These are phyloP conservation scores for Drosera capensis DNA, from an alignment of 148 eudicot genomes.

Conservation along the genomic window DNA sequence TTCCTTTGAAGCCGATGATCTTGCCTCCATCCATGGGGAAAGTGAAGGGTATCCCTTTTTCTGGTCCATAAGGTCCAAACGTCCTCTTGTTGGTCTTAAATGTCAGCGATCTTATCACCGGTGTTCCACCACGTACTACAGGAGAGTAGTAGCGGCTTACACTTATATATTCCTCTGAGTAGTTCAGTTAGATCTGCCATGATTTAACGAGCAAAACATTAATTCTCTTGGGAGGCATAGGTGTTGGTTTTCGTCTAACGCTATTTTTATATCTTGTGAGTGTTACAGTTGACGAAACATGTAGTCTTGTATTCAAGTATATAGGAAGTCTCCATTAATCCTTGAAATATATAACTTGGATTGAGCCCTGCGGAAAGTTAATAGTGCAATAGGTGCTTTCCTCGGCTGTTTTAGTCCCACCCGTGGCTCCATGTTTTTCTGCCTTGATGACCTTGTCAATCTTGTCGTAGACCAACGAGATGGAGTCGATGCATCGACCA, in stretches of 20 bases:
- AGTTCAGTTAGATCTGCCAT: slow-evolving; percentile 46
- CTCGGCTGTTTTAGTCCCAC: slow-evolving; percentile 29
- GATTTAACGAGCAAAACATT: neutral
- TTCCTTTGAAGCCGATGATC: slow-evolving; percentile 50
- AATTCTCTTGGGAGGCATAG: no score
- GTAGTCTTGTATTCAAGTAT: no score
- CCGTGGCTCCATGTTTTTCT: slow-evolving; percentile 31
- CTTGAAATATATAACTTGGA: no score
- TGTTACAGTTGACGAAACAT: no score
- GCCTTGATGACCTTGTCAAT: slow-evolving; percentile 21
- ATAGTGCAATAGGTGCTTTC: no score
- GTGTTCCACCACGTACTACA: slow-evolving; percentile 40
- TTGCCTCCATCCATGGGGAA: slow-evolving; percentile 39
- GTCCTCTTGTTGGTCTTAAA: slow-evolving; percentile 47
- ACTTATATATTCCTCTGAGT: slow-evolving; percentile 39
- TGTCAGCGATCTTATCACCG: slow-evolving; percentile 43
- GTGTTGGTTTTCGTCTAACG: neutral
- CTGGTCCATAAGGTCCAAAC: slow-evolving; percentile 51
- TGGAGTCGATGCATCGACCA: slow-evolving; percentile 42
- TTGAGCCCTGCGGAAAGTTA: no score
- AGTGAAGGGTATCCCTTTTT: slow-evolving; percentile 46
- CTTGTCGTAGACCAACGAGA: slow-evolving; percentile 29
- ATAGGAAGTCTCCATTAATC: no score
- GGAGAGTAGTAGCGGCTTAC: slow-evolving; percentile 42
- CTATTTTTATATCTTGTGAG: no score